Evolutionary conservation across 179 eudicot genomes (phyloP).

Genomic region (Sideroxylon spinosum): DNA sequence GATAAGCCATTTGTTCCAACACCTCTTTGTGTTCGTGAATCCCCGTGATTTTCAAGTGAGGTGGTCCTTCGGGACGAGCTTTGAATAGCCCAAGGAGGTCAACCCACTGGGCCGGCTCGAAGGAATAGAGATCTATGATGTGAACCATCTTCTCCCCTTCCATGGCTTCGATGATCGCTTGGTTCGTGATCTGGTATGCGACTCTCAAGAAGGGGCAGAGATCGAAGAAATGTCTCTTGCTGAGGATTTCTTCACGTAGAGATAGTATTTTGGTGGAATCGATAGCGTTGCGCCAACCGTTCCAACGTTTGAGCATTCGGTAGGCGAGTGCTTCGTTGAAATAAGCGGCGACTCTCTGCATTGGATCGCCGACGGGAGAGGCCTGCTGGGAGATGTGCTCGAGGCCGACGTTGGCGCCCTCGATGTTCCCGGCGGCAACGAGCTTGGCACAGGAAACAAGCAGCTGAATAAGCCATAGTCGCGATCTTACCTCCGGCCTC

Average conservation of each 20-base stretch:
- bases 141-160: slow-evolving; percentile 90
- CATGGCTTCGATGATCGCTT: slow-evolving; percentile 82
- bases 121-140: slow-evolving; percentile 61
- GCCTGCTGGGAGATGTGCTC: slow-evolving; percentile 81
- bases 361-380: slow-evolving; percentile 80
- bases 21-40: slow-evolving; percentile 77
- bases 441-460: slow-evolving; percentile 71
- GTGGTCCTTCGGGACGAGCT: slow-evolving; percentile 76
- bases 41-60: slow-evolving; percentile 84
- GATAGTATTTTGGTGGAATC: slow-evolving; percentile 49
- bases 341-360: slow-evolving; percentile 88
- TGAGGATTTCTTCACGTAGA: slow-evolving; percentile 52
- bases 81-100: slow-evolving; percentile 62
- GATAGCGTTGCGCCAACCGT: slow-evolving; percentile 71
- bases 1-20: slow-evolving; percentile 64
- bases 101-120: slow-evolving; percentile 88
- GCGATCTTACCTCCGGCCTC: slow-evolving; percentile 68
- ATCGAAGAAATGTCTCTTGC: slow-evolving; percentile 57
- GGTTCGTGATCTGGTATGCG: slow-evolving; percentile 61
- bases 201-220: slow-evolving; percentile 73
- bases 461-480: slow-evolving; percentile 64
- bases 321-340: slow-evolving; percentile 80
- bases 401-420: slow-evolving; percentile 64
- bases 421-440: slow-evolving; percentile 61
- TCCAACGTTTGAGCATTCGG: slow-evolving; percentile 62